Conservation (phyloP, 1,284 basidiomycete species). For the Tylopilus sp. region DNA sequence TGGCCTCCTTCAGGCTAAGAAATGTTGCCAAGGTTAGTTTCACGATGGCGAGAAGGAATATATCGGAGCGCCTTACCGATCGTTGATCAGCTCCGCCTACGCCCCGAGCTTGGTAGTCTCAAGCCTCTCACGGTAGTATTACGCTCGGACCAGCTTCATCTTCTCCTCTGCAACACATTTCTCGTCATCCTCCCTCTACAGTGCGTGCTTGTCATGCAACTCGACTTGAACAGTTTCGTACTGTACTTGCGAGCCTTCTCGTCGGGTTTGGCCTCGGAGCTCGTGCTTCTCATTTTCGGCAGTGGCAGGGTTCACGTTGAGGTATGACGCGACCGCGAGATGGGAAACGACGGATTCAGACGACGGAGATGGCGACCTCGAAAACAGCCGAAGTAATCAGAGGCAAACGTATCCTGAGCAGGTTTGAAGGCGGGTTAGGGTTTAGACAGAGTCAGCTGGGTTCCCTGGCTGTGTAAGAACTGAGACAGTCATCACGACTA, state of each 20-base stretch:
- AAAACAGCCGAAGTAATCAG: constrained; percentile 85
- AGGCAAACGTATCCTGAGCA: constrained; percentile 64
- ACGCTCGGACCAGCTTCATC: constrained; percentile 73
- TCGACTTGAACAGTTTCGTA: constrained; percentile 86
- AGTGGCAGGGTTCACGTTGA: constrained; percentile 79
- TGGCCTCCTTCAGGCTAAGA: constrained; percentile 90
- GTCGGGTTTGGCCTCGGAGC: constrained; percentile 83
- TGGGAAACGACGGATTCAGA: constrained; percentile 88
- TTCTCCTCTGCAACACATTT: constrained; percentile 88
- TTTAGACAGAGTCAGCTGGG: no score
- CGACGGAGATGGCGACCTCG: constrained; percentile 71
- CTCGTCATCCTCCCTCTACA: constrained; percentile 90
- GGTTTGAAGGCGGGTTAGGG: constrained; percentile 51
- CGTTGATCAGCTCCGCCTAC: constrained; percentile 95
- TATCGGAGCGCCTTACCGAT: constrained; percentile 68
- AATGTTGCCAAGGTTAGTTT: constrained; percentile 1
- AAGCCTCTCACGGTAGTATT: constrained; percentile 84
- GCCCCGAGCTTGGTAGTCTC: constrained; percentile 83
- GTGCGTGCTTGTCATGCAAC: constrained; percentile 85
- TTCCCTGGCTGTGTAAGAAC: no score
- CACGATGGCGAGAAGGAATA: background rate
- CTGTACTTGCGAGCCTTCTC: constrained; percentile 90
- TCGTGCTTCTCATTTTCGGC: constrained; percentile 78
- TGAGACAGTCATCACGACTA: no score
- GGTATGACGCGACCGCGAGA: constrained; percentile 87